Evolutionary conservation across 495 filamentous ascomycete species (phyloP).

Genomic region (Neurospora sublineolata): DNA sequence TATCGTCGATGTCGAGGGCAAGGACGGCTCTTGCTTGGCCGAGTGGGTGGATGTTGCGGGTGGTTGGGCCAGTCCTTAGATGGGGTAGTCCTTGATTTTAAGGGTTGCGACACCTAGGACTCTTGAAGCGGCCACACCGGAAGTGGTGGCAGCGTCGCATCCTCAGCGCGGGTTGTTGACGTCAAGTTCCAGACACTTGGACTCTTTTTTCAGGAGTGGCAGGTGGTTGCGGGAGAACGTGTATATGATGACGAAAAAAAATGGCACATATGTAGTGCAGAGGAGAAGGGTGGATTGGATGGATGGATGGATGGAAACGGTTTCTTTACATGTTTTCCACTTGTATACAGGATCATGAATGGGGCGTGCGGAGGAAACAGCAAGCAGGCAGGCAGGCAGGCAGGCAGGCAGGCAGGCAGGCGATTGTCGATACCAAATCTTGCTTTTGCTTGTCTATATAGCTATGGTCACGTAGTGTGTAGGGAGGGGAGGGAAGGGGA

Average conservation of each 20-base stretch:
- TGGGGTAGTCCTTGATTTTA: slow-evolving; percentile 51
- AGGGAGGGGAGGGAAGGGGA: neutral
- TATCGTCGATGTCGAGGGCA: slow-evolving; percentile 93
- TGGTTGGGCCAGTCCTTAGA: slow-evolving; percentile 62
- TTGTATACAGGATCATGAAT: neutral
- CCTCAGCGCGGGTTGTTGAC: neutral
- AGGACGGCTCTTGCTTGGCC: slow-evolving; percentile 83
- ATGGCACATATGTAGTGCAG: neutral
- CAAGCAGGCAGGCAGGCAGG: neutral
- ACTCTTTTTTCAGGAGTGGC: neutral
- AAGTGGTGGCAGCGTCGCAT: neutral
- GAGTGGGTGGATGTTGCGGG: slow-evolving; percentile 98
- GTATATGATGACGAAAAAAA: neutral
- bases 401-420: neutral
- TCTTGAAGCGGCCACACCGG: neutral
- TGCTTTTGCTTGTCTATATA: neutral
- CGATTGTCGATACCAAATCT: neutral
- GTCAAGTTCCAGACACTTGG: neutral
- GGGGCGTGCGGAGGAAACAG: neutral
- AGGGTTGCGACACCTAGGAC: neutral
- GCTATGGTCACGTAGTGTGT: neutral
- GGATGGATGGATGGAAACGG: neutral
- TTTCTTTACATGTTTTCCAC: neutral
- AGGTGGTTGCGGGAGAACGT: neutral
- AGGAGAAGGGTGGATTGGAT: neutral